These are phyloP conservation scores for Strombidium stylifer DNA, from an alignment of 73 alveolate genomes.

Conservation along the genomic window DNA sequence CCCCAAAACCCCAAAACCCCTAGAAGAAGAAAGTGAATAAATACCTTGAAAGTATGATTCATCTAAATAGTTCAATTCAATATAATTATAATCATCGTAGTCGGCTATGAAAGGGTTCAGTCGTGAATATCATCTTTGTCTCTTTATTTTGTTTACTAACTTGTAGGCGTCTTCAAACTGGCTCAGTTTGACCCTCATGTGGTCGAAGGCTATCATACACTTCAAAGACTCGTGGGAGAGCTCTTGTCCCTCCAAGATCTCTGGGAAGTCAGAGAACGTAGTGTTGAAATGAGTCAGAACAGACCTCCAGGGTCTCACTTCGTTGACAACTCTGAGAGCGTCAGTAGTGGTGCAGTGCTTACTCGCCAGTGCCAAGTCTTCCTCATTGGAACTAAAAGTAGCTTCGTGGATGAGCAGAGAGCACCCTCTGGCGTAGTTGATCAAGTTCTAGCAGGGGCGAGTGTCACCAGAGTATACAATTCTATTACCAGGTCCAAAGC, in stretches of 20 bases:
- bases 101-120: too few species aligned
- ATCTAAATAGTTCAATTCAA: too few species aligned
- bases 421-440: constrained; percentile 77
- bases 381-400: constrained; percentile 87
- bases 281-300: constrained; percentile 96
- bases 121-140: too few species aligned
- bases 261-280: constrained; percentile 80
- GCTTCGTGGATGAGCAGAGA: constrained; percentile 97
- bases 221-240: constrained; percentile 15
- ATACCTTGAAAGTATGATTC: too few species aligned
- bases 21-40: too few species aligned
- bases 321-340: constrained; percentile 87
- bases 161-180: constrained; percentile 48
- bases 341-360: constrained; percentile 93
- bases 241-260: constrained; percentile 27
- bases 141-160: too few species aligned
- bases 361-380: constrained; percentile 81
- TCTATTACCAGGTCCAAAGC: constrained; percentile 70
- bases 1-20: too few species aligned
- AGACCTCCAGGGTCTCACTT: constrained; percentile 75
- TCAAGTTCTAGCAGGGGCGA: constrained; percentile 83
- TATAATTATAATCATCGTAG: too few species aligned
- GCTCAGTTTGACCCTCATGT: constrained; percentile 38
- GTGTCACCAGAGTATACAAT: constrained; percentile 96
- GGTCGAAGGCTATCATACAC: constrained; percentile 64